phyloP scores from a whole-genome alignment of 495 filamentous ascomycete genomes.

The Aspergillus nidulans region DNA sequence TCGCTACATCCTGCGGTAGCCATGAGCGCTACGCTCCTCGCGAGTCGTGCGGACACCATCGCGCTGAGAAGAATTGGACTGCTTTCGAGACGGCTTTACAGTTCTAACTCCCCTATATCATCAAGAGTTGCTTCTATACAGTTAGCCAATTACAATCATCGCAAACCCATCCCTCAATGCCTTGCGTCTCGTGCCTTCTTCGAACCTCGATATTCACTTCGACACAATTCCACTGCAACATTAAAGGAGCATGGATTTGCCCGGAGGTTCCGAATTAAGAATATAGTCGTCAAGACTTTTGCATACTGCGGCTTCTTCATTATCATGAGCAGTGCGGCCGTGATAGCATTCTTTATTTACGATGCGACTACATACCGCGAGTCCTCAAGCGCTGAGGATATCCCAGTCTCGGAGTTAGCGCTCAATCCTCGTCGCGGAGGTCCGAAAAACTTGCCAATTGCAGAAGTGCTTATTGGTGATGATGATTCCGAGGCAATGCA shows the following conservation, averaged over 20 bases:
- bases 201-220: slow-evolving; percentile 18
- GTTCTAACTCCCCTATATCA: slow-evolving; percentile 10
- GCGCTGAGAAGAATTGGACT: slow-evolving; percentile 31
- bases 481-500: slow-evolving; percentile 67
- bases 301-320: slow-evolving; percentile 58
- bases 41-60: slow-evolving; percentile 31
- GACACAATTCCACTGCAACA: slow-evolving; percentile 27
- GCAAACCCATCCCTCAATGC: slow-evolving; percentile 24
- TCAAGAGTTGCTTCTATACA: slow-evolving; percentile 16
- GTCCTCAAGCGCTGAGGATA: slow-evolving; percentile 57
- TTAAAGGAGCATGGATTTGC: slow-evolving; percentile 7
- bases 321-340: slow-evolving; percentile 45
- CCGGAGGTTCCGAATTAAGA: slow-evolving; percentile 14
- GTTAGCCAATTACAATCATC: slow-evolving; percentile 18
- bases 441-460: slow-evolving; percentile 93
- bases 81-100: slow-evolving; percentile 21
- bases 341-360: slow-evolving; percentile 88
- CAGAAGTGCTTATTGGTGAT: slow-evolving; percentile 81
- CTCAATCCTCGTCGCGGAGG: slow-evolving; percentile 79
- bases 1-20: slow-evolving; percentile 8
- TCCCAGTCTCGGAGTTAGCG: slow-evolving; percentile 77
- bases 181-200: slow-evolving; percentile 24
- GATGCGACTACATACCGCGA: slow-evolving; percentile 88
- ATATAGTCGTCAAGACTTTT: slow-evolving; percentile 42
- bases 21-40: slow-evolving; percentile 39